Percentiles rank a stretch among this genome's conserved stretches.
Evolutionary conservation across 2,329 filamentous ascomycete genomes (phyloP).

Genomic region (Harringtonia lauricola): DNA sequence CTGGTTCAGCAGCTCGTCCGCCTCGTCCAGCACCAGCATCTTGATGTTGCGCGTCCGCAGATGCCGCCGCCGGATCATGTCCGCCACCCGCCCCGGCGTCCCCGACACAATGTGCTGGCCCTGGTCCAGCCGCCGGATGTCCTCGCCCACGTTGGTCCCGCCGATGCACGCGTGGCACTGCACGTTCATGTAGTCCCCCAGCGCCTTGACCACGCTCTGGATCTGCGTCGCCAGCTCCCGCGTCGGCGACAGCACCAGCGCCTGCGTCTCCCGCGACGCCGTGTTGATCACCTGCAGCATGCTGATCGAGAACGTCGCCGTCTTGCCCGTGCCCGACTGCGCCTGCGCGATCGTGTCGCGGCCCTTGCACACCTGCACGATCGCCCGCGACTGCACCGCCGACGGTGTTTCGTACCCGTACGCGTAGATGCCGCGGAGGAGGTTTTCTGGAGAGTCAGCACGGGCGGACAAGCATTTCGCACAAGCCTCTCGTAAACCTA

Average conservation of each 20-base stretch:
- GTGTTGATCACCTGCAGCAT: conserved; percentile 95
- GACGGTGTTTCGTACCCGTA: conserved; percentile 98
- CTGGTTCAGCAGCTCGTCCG: conserved; percentile 65
- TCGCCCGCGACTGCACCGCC: conserved; percentile 92
- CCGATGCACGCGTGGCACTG: conserved; percentile 98
- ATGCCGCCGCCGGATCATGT: conserved; percentile 50
- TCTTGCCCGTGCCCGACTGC: conserved; percentile 95
- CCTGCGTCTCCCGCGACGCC: conserved; percentile 83
- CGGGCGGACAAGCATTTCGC: background rate
- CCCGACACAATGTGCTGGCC: conserved; percentile 96
- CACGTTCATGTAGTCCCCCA: conserved; percentile 99
- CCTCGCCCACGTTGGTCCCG: conserved; percentile 93
- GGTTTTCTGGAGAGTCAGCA: conserved; percentile 52
- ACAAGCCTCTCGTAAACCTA: conserved; percentile 21
- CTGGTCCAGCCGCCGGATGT: conserved; percentile 95
- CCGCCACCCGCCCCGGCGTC: conserved; percentile 82
- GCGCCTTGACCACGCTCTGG: conserved; percentile 96
- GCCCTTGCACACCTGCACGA: conserved; percentile 98
- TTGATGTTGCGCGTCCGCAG: conserved; percentile 51
- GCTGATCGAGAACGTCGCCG: conserved; percentile 90
- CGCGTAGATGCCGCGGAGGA: conserved; percentile 93
- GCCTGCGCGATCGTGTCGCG: conserved; percentile 98
- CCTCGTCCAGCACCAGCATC: conserved; percentile 52
- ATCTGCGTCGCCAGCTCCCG: conserved; percentile 97
- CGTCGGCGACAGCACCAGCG: conserved; percentile 88